Percentiles rank a stretch among this genome's conserved stretches.
These are phyloP conservation scores for Tolypocladium tropicale DNA, from an alignment of 2,329 filamentous ascomycete species.

Conservation along the genomic window DNA sequence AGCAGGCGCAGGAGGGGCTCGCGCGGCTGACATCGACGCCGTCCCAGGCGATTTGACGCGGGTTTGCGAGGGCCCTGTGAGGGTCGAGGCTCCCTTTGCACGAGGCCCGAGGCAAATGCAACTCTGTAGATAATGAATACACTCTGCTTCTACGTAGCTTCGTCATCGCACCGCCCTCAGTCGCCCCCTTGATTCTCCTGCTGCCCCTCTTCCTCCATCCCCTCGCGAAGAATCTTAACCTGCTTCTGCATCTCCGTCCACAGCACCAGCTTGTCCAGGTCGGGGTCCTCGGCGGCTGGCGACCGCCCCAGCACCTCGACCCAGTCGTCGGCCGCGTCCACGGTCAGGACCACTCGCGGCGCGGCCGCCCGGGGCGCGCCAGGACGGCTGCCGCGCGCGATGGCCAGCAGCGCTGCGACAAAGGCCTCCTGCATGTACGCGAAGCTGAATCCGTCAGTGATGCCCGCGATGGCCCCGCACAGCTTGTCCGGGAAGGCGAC, in stretches of 20 bases:
- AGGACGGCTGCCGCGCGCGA: slow-evolving; percentile 28
- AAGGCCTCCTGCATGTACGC: slow-evolving; percentile 63
- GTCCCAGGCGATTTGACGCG: neutral
- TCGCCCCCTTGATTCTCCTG: slow-evolving; percentile 9
- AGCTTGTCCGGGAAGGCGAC: slow-evolving; percentile 52
- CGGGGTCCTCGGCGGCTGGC: slow-evolving; percentile 20
- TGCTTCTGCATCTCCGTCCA: slow-evolving; percentile 56
- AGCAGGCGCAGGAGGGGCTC: slow-evolving; percentile 42
- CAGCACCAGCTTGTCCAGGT: slow-evolving; percentile 40
- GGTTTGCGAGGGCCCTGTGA: neutral
- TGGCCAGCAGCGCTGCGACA: slow-evolving; percentile 49
- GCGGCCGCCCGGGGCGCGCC: neutral
- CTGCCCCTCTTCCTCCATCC: slow-evolving; percentile 47
- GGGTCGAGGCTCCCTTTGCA: neutral
- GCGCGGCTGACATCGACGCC: slow-evolving; percentile 15
- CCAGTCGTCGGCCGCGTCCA: slow-evolving; percentile 27
- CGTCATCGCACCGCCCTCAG: neutral
- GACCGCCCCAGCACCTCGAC: slow-evolving; percentile 18
- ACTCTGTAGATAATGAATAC: no score
- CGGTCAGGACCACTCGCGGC: slow-evolving; percentile 8
- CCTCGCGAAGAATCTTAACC: slow-evolving; percentile 47
- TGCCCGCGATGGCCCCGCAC: slow-evolving; percentile 46
- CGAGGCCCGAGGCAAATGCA: no score
- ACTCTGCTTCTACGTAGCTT: neutral
- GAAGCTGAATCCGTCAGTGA: slow-evolving; percentile 57